Conservation (phyloP, 768 basidiomycete species). For the Lactarius hengduanensis region DNA sequence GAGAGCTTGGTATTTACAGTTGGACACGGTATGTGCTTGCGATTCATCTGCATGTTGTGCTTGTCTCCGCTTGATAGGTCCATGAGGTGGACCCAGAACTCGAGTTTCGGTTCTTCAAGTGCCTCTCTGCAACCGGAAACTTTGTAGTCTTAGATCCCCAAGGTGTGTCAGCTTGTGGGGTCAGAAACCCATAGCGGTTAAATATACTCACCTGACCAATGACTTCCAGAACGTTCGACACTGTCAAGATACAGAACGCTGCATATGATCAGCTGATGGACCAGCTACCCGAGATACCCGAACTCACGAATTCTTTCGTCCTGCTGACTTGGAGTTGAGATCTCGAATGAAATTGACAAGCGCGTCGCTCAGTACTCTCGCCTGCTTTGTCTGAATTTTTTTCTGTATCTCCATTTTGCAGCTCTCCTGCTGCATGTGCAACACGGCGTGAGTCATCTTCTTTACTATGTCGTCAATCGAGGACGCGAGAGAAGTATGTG, state of each 20-base stretch:
- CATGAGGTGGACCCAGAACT: not conserved
- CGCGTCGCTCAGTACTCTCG: not conserved
- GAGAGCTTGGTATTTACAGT: slow-evolving; percentile 7
- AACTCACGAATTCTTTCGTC: slow-evolving; percentile 3
- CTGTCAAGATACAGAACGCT: slow-evolving; percentile 1
- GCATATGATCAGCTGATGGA: not conserved
- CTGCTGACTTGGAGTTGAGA: not conserved
- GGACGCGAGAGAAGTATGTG: not conserved
- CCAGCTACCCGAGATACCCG: not conserved
- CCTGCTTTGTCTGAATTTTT: not conserved
- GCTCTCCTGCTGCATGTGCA: slow-evolving; percentile 8
- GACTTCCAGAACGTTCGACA: not conserved
- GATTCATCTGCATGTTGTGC: slow-evolving; percentile 8
- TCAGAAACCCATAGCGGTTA: not conserved
- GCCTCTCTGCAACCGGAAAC: slow-evolving; percentile 1
- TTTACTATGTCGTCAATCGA: slow-evolving; percentile 9
- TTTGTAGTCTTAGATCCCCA: not conserved
- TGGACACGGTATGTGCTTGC: slow-evolving; percentile 11
- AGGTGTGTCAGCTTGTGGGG: not conserved
- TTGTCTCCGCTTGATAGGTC: slow-evolving; percentile 9
- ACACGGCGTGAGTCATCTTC: not conserved
- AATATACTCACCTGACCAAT: not conserved
- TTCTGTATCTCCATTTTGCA: slow-evolving; percentile 9
- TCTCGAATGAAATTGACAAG: slow-evolving; percentile 6
- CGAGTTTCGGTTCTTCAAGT: not conserved